Conservation (phyloP, 495 filamentous ascomycete genomes). For the Neurospora sp. region DNA sequence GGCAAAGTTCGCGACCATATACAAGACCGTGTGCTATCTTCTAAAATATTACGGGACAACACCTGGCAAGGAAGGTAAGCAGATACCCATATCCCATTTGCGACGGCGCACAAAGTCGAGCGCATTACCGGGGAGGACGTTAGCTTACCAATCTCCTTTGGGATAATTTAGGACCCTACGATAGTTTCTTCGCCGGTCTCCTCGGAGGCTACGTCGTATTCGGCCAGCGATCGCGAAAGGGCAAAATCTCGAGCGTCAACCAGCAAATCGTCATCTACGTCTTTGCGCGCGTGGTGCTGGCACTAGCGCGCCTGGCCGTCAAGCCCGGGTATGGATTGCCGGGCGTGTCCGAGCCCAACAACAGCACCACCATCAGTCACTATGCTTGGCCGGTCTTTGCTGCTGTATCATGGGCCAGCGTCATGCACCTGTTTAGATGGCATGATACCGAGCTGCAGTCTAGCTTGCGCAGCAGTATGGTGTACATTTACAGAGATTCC, state of each 20-base stretch:
- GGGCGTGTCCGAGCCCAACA: slow-evolving; percentile 27
- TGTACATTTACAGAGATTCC: slow-evolving; percentile 82
- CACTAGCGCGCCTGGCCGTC: slow-evolving; percentile 70
- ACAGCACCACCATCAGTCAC: slow-evolving; percentile 41
- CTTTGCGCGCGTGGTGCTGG: slow-evolving; percentile 82
- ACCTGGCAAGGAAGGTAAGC: slow-evolving; percentile 45
- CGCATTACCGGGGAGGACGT: neutral
- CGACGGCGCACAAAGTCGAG: neutral
- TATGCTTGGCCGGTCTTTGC: slow-evolving; percentile 90
- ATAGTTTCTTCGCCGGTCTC: slow-evolving; percentile 83
- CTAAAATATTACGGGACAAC: slow-evolving; percentile 54
- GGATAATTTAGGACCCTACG: slow-evolving; percentile 46
- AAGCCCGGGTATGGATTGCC: slow-evolving; percentile 46
- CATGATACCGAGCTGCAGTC: slow-evolving; percentile 81
- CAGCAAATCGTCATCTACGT: slow-evolving; percentile 99
- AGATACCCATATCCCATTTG: neutral
- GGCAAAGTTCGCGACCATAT: slow-evolving; percentile 78
- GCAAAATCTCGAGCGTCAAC: slow-evolving; percentile 69
- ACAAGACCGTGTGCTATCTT: slow-evolving; percentile 68
- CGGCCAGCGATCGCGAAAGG: slow-evolving; percentile 50
- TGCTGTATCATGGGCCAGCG: slow-evolving; percentile 72
- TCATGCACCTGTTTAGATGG: slow-evolving; percentile 94
- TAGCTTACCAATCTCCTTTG: neutral
- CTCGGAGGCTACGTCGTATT: slow-evolving; percentile 91
- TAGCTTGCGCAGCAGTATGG: slow-evolving; percentile 92